Conservation (phyloP, 805 yeast genomes). For the Candida tibetensis region DNA sequence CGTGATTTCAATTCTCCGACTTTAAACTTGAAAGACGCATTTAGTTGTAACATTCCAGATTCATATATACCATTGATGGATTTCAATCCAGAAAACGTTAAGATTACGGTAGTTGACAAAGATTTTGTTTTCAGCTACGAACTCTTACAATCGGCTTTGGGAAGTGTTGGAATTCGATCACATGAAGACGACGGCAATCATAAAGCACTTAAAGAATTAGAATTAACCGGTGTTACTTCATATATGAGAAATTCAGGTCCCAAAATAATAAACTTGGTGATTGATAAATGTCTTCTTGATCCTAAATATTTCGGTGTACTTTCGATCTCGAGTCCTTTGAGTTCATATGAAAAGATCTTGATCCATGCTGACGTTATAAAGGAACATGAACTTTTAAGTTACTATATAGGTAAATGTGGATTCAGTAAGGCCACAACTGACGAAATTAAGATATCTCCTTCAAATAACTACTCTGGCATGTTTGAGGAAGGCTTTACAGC, state of each 20-base stretch:
- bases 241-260: slow-evolving; percentile 43
- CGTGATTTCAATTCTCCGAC: slow-evolving; percentile 24
- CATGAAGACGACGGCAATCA: slow-evolving; percentile 1
- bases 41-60: slow-evolving; percentile 26
- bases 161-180: slow-evolving; percentile 23
- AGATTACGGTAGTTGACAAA: slow-evolving; percentile 15
- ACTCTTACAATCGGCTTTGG: slow-evolving; percentile 22
- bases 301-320: slow-evolving; percentile 6
- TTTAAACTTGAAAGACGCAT: slow-evolving; percentile 18
- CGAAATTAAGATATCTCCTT: slow-evolving; percentile 8
- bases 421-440: slow-evolving; percentile 25
- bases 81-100: slow-evolving; percentile 15
- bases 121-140: slow-evolving; percentile 16
- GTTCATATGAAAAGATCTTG: slow-evolving; percentile 15
- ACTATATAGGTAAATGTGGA: slow-evolving; percentile 41
- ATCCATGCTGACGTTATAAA: slow-evolving; percentile 42
- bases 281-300: slow-evolving; percentile 15
- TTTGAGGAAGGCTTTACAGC: slow-evolving; percentile 43
- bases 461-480: slow-evolving; percentile 7
- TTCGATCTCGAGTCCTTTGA: slow-evolving; percentile 4
- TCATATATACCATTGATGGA: slow-evolving; percentile 19
- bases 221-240: slow-evolving; percentile 53
- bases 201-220: slow-evolving; percentile 23
- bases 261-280: slow-evolving; percentile 21
- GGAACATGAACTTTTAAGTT: slow-evolving; percentile 48